phyloP scores from a whole-genome alignment of 208 protist species.

The Strigomonas culicis region DNA sequence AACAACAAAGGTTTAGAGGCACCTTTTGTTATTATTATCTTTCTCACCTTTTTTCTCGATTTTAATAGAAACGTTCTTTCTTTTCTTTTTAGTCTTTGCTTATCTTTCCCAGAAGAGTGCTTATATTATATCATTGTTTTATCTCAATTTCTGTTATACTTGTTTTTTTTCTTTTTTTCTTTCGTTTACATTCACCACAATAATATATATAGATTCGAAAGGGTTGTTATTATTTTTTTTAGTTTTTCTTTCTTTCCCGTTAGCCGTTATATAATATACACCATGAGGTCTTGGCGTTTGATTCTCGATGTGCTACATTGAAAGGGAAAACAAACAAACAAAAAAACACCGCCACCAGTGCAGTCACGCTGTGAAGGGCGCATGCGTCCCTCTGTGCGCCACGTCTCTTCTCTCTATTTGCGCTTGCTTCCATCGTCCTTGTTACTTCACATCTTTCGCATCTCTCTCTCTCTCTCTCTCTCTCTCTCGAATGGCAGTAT shows the following conservation, averaged over 20 bases:
- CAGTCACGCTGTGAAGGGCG: too few relatives aligned
- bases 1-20: constrained; percentile 1
- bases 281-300: not conserved
- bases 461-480: not conserved
- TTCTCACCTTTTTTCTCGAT: not conserved
- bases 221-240: too few relatives aligned
- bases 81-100: not conserved
- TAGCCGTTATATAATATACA: not conserved
- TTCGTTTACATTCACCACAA: not conserved
- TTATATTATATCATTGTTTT: constrained; percentile 15
- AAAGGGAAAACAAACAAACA: constrained; percentile 14
- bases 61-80: not conserved
- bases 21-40: constrained; percentile 7
- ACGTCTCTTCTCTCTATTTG: not conserved
- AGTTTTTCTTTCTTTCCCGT: too few relatives aligned
- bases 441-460: not conserved
- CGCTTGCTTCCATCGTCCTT: not conserved
- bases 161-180: constrained; percentile 17
- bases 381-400: not conserved
- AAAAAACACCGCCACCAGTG: too few relatives aligned
- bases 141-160: constrained; percentile 10
- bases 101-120: not conserved
- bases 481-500: not conserved
- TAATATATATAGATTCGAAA: not conserved
- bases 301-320: not conserved